Conservation (phyloP, 192 early-diverging fungal genomes). For the Coemansia sp. region DNA sequence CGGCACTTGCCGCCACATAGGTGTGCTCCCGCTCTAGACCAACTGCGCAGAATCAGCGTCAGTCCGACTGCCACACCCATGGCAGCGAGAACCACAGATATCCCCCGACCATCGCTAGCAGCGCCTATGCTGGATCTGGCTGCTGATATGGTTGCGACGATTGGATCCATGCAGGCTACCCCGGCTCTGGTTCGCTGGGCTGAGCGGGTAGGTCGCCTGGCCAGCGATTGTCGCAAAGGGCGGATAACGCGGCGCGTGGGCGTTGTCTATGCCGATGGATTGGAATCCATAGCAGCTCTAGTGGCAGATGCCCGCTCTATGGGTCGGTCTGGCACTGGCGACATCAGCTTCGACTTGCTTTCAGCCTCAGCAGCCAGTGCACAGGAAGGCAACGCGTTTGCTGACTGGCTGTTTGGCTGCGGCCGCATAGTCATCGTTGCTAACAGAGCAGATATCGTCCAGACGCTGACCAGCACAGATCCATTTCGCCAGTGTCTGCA, state of each 20-base stretch:
- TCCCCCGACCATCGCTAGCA: not conserved
- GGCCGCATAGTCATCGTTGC: constrained; percentile 26
- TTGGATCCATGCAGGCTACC: constrained; percentile 5
- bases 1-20: not conserved
- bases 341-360: constrained; percentile 8
- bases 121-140: constrained; percentile 26
- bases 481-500: constrained; percentile 13
- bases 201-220: constrained; percentile 11
- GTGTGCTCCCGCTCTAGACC: not conserved
- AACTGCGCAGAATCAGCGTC: constrained; percentile 18
- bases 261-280: constrained; percentile 13
- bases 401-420: constrained; percentile 35
- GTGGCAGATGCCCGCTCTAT: not conserved
- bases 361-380: not conserved
- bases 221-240: not conserved
- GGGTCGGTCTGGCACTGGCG: not conserved
- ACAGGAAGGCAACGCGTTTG: constrained; percentile 11
- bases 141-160: constrained; percentile 6
- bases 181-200: constrained; percentile 21
- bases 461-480: constrained; percentile 3
- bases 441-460: constrained; percentile 10
- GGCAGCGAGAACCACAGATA: constrained; percentile 3
- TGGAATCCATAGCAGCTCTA: constrained; percentile 11
- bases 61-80: constrained; percentile 3
- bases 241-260: constrained; percentile 8